Percentiles rank a stretch among this genome's conserved stretches.
phyloP scores from a whole-genome alignment of 345 rosid genomes.

The Anastatica hierochuntica region DNA sequence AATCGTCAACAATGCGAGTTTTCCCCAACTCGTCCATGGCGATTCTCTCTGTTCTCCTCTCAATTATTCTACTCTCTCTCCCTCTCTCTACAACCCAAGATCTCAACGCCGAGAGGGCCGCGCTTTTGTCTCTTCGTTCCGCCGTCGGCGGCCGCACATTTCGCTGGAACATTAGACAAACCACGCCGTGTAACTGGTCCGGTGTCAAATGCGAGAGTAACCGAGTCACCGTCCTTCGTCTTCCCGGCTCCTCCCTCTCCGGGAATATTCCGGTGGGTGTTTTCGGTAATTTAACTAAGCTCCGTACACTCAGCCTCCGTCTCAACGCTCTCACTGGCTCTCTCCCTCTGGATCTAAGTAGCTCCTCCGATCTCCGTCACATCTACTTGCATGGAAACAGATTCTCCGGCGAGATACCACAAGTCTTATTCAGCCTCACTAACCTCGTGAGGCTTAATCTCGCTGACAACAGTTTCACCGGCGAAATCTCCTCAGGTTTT shows the following conservation, averaged over 20 bases:
- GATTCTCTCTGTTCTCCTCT: neutral
- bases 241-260: slow-evolving; percentile 73
- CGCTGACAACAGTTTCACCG: slow-evolving; percentile 55
- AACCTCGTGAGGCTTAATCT: slow-evolving; percentile 61
- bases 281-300: slow-evolving; percentile 63
- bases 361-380: slow-evolving; percentile 50
- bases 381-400: slow-evolving; percentile 73
- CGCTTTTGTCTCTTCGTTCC: slow-evolving; percentile 69
- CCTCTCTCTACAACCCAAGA: slow-evolving; percentile 35
- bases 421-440: slow-evolving; percentile 40
- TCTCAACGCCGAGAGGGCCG: slow-evolving; percentile 68
- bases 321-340: slow-evolving; percentile 53
- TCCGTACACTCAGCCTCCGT: slow-evolving; percentile 81
- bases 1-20: slow-evolving; percentile 15
- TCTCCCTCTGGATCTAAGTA: slow-evolving; percentile 68
- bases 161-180: slow-evolving; percentile 46
- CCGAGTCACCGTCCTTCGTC: slow-evolving; percentile 62
- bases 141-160: slow-evolving; percentile 76
- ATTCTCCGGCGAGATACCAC: slow-evolving; percentile 72
- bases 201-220: slow-evolving; percentile 57
- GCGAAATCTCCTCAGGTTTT: slow-evolving; percentile 47
- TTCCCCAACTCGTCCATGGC: slow-evolving; percentile 5
- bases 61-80: slow-evolving; percentile 23
- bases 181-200: slow-evolving; percentile 65
- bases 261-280: slow-evolving; percentile 61